A percentile compares a stretch with the other conserved stretches of the same genome.
phyloP scores from a whole-genome alignment of 2,329 filamentous ascomycete species.

The Aspergillus tanneri region DNA sequence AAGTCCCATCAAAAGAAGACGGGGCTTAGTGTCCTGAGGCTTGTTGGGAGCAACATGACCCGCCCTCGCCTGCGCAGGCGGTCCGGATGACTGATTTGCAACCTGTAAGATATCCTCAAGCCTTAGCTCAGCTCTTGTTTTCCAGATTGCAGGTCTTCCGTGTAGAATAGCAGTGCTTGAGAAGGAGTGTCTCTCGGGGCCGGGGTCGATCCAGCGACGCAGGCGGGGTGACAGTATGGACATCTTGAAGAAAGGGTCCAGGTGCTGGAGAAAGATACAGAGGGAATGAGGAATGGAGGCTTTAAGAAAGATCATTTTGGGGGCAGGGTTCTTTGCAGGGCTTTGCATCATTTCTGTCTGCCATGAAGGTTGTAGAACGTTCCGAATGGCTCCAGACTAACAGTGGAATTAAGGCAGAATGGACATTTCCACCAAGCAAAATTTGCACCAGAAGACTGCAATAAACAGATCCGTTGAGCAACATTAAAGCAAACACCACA shows the following conservation, averaged over 20 bases:
- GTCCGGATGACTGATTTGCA: conserved; percentile 24
- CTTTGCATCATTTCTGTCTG: background rate
- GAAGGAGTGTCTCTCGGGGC: conserved; percentile 8
- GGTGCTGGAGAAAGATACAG: background rate
- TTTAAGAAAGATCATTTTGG: background rate
- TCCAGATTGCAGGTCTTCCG: background rate
- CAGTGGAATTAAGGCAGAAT: too few species aligned
- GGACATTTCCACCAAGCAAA: too few species aligned
- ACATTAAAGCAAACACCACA: background rate
- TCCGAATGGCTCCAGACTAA: too few species aligned
- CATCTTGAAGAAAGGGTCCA: background rate
- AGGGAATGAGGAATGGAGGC: background rate
- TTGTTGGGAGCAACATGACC: conserved; percentile 39
- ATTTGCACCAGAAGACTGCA: too few species aligned
- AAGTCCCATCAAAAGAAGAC: conserved; percentile 91
- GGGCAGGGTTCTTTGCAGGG: background rate
- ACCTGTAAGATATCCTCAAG: conserved; percentile 33
- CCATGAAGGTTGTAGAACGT: background rate
- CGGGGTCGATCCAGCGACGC: conserved; percentile 7
- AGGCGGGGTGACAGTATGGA: background rate
- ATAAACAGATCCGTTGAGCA: background rate
- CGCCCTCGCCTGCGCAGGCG: conserved; percentile 27
- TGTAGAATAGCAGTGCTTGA: background rate
- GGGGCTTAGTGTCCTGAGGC: conserved; percentile 67
- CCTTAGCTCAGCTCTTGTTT: background rate